Evolutionary conservation across 768 basidiomycete genomes (phyloP).

Genomic region (Lyophyllum shimeji): DNA sequence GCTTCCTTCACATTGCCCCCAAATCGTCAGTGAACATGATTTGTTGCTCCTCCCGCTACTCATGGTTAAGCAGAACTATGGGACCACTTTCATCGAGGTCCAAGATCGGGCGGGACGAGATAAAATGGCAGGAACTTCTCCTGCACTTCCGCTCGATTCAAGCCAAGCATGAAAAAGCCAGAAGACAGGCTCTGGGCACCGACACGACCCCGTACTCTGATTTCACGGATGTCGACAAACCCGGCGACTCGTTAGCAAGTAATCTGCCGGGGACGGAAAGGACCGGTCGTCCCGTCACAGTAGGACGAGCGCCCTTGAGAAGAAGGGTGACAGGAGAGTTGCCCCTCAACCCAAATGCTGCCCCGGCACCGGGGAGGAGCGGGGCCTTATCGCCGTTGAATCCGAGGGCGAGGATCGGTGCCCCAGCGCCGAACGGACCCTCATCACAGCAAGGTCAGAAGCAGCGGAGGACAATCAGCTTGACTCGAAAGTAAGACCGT

Average conservation of each 20-base stretch:
- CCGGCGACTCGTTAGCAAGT: constrained; percentile 25
- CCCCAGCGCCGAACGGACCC: constrained; percentile 33
- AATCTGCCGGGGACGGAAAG: constrained; percentile 21
- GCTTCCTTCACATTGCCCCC: constrained; percentile 88
- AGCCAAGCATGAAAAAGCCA: constrained; percentile 87
- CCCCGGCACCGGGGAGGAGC: constrained; percentile 31
- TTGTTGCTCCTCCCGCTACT: background rate
- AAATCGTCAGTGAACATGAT: constrained; percentile 58
- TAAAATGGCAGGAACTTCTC: constrained; percentile 96
- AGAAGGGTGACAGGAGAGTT: constrained; percentile 63
- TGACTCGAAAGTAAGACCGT: constrained; percentile 30
- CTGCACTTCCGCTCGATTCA: constrained; percentile 91
- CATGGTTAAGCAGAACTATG: constrained; percentile 21
- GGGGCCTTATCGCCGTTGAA: constrained; percentile 72
- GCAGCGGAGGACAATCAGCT: constrained; percentile 40
- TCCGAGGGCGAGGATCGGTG: constrained; percentile 60
- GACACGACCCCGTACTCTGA: constrained; percentile 56
- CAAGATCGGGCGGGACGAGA: constrained; percentile 82
- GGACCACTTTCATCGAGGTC: constrained; percentile 58
- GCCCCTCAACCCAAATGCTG: constrained; percentile 25
- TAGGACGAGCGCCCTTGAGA: constrained; percentile 48
- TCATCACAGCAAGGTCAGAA: constrained; percentile 24
- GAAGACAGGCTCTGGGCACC: constrained; percentile 71
- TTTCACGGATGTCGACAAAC: constrained; percentile 45
- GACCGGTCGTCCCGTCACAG: constrained; percentile 23